phyloP scores from a whole-genome alignment of 2,329 filamentous ascomycete species.

The Aspergillus quadricinctus region DNA sequence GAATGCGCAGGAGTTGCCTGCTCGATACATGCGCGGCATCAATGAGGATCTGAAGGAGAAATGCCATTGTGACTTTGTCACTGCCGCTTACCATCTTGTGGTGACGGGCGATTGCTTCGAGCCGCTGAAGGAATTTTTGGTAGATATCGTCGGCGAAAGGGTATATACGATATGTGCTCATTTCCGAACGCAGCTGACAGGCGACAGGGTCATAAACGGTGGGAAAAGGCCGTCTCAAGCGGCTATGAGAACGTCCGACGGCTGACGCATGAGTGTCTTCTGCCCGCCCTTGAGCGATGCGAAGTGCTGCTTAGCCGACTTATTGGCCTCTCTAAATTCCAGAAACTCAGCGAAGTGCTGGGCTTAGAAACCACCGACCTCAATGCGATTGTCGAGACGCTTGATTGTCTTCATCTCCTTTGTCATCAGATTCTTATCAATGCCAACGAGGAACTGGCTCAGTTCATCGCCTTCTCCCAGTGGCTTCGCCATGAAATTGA shows the following conservation, averaged over 20 bases:
- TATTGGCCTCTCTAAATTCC: slow-evolving; percentile 75
- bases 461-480: slow-evolving; percentile 72
- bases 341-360: slow-evolving; percentile 62
- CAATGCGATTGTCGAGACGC: slow-evolving; percentile 59
- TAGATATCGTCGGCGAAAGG: slow-evolving; percentile 74
- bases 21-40: slow-evolving; percentile 71
- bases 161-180: slow-evolving; percentile 45
- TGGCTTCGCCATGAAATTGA: slow-evolving; percentile 87
- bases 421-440: slow-evolving; percentile 68
- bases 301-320: slow-evolving; percentile 77
- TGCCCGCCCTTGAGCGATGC: slow-evolving; percentile 82
- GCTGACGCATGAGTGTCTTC: slow-evolving; percentile 78
- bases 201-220: slow-evolving; percentile 77
- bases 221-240: slow-evolving; percentile 80
- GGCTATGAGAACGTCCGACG: slow-evolving; percentile 74
- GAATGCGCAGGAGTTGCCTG: slow-evolving; percentile 72
- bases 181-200: slow-evolving; percentile 7
- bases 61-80: slow-evolving; percentile 61
- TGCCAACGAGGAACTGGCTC: slow-evolving; percentile 69
- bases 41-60: slow-evolving; percentile 69
- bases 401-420: slow-evolving; percentile 71
- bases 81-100: slow-evolving; percentile 77
- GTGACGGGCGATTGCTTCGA: slow-evolving; percentile 76
- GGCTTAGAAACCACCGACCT: slow-evolving; percentile 63
- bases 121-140: slow-evolving; percentile 78